These are phyloP conservation scores for Talaromyces sp. DNA, from an alignment of 2,329 filamentous ascomycete genomes.

Conservation along the genomic window DNA sequence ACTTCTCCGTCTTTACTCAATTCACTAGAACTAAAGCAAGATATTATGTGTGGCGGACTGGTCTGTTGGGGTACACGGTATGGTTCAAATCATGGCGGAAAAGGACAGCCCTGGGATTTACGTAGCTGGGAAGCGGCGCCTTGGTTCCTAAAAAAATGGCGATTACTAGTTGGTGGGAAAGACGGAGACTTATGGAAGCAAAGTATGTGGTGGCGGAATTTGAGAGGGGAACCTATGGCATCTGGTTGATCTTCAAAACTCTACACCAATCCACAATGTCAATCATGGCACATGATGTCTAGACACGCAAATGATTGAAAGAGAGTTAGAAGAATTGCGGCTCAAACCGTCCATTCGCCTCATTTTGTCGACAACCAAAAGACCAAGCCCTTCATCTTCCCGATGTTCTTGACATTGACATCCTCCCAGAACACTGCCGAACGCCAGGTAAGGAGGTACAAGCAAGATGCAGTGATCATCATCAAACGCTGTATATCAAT, in stretches of 20 bases:
- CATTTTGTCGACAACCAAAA: background rate
- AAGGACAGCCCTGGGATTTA: slow-evolving; percentile 40
- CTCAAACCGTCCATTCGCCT: background rate
- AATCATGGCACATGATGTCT: background rate
- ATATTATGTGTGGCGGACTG: slow-evolving; percentile 17
- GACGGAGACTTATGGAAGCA: slow-evolving; percentile 10
- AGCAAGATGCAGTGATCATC: background rate
- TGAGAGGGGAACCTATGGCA: background rate
- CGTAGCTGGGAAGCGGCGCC: slow-evolving; percentile 27
- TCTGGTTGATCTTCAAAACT: background rate
- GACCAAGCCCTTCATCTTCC: background rate
- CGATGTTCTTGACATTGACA: background rate
- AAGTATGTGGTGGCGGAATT: slow-evolving; percentile 13
- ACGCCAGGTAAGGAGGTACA: background rate
- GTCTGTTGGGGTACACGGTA: slow-evolving; percentile 17
- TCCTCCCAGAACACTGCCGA: background rate
- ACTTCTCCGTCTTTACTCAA: slow-evolving; percentile 11
- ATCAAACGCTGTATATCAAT: background rate
- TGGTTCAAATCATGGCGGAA: slow-evolving; percentile 23
- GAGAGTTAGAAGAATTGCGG: background rate
- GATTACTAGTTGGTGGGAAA: slow-evolving; percentile 4
- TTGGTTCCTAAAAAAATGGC: slow-evolving; percentile 35
- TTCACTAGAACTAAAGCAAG: slow-evolving; percentile 17
- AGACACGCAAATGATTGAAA: background rate
- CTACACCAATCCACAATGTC: background rate